Percentiles rank a stretch among this genome's conserved stretches.
phyloP scores from a whole-genome alignment of 192 early-diverging fungal genomes.

The Podila epicladia region DNA sequence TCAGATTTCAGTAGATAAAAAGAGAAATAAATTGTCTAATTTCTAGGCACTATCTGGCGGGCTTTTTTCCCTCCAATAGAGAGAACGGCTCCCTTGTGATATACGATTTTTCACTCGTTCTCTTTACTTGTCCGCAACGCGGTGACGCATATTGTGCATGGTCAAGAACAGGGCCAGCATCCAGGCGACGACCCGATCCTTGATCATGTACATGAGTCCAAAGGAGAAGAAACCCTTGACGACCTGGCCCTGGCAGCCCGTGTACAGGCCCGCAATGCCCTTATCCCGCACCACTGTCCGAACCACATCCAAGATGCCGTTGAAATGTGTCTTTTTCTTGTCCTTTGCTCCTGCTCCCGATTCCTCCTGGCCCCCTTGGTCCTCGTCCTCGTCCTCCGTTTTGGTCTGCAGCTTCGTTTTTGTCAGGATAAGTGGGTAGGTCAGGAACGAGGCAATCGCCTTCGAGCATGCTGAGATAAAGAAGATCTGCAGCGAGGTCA shows the following conservation, averaged over 20 bases:
- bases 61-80: no score
- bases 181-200: conserved; percentile 60
- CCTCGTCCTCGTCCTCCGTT: conserved; percentile 11
- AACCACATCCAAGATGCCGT: conserved; percentile 34
- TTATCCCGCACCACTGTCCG: conserved; percentile 47
- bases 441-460: conserved; percentile 58
- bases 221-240: conserved; percentile 65
- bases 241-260: conserved; percentile 58
- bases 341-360: not conserved
- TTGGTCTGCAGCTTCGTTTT: conserved; percentile 55
- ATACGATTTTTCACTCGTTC: no score
- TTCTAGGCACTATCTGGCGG: no score
- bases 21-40: no score
- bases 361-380: conserved; percentile 1
- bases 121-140: conserved; percentile 14
- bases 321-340: conserved; percentile 19
- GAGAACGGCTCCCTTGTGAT: not conserved
- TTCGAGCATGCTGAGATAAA: conserved; percentile 60
- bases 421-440: conserved; percentile 60
- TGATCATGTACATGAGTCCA: conserved; percentile 66
- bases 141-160: conserved; percentile 33
- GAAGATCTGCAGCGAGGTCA: conserved; percentile 55
- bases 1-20: no score
- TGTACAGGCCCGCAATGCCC: conserved; percentile 33
- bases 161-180: conserved; percentile 54